These are phyloP conservation scores for Penicillium sp. DNA, from an alignment of 2,329 filamentous ascomycete species.

Conservation along the genomic window DNA sequence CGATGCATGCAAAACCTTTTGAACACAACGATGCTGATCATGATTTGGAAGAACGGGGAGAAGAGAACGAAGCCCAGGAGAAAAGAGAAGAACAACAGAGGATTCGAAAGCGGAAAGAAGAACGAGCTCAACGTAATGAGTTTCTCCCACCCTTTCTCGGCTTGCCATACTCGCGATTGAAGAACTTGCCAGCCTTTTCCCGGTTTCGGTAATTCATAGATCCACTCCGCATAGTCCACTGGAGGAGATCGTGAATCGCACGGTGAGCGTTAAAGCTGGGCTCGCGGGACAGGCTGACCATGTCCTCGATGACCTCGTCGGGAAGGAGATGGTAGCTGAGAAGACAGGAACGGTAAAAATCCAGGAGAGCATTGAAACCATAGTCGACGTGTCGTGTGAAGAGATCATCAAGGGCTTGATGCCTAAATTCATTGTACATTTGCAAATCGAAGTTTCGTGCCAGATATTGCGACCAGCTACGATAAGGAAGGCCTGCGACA, in stretches of 20 bases:
- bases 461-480: constrained; percentile 72
- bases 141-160: constrained; percentile 35
- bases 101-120: constrained; percentile 11
- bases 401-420: constrained; percentile 64
- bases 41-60: constrained; percentile 14
- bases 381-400: constrained; percentile 49
- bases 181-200: constrained; percentile 30
- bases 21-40: constrained; percentile 23
- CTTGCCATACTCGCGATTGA: constrained; percentile 14
- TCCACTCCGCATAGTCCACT: constrained; percentile 36
- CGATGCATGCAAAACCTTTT: constrained; percentile 21
- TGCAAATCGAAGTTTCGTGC: constrained; percentile 68
- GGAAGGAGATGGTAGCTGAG: constrained; percentile 52
- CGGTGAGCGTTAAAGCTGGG: neutral
- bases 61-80: neutral
- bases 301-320: constrained; percentile 54
- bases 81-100: constrained; percentile 7
- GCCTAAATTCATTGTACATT: constrained; percentile 74
- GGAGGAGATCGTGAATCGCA: constrained; percentile 4
- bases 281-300: constrained; percentile 53
- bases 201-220: constrained; percentile 53
- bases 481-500: constrained; percentile 64
- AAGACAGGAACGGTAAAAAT: constrained; percentile 62
- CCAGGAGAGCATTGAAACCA: constrained; percentile 62
- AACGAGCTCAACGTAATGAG: constrained; percentile 27